phyloP scores from a whole-genome alignment of 2,329 filamentous ascomycete genomes.

The Botrytis squamosa region DNA sequence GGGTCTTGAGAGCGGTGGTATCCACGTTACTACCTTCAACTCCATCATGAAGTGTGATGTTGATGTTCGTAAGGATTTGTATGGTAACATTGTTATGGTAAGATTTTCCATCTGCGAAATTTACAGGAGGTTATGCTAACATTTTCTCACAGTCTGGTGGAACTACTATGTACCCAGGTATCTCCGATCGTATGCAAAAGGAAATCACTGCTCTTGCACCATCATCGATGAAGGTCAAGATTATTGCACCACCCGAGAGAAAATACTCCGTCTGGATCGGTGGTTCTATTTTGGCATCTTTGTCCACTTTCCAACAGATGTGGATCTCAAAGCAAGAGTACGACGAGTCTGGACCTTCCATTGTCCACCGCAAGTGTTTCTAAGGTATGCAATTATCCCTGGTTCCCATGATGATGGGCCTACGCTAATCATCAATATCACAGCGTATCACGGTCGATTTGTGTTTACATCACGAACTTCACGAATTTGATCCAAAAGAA shows the following conservation, averaged over 20 bases:
- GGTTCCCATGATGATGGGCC: neutral
- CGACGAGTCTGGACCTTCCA: slow-evolving; percentile 99
- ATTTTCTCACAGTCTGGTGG: slow-evolving; percentile 76
- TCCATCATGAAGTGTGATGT: slow-evolving; percentile 99
- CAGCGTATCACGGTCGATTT: slow-evolving; percentile 33
- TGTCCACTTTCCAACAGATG: slow-evolving; percentile 99
- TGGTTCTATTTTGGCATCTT: slow-evolving; percentile 99
- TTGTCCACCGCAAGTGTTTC: slow-evolving; percentile 99
- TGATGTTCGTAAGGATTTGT: slow-evolving; percentile 99
- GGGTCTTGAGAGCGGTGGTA: slow-evolving; percentile 97
- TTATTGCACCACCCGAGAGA: slow-evolving; percentile 99
- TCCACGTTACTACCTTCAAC: slow-evolving; percentile 99
- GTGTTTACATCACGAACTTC: slow-evolving; percentile 39
- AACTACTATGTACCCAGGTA: slow-evolving; percentile 99
- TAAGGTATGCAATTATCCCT: slow-evolving; percentile 62
- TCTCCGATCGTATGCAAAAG: slow-evolving; percentile 99
- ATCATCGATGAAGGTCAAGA: slow-evolving; percentile 99
- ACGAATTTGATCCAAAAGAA: slow-evolving; percentile 39
- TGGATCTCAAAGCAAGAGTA: slow-evolving; percentile 99
- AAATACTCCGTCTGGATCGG: slow-evolving; percentile 99
- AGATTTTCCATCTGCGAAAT: slow-evolving; percentile 42
- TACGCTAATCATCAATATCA: neutral
- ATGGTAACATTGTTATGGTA: slow-evolving; percentile 99
- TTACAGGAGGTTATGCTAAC: slow-evolving; percentile 25
- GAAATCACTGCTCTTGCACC: slow-evolving; percentile 99